These are phyloP conservation scores for Maudiozyma barnettii DNA, from an alignment of 805 yeast species.

Conservation along the genomic window DNA sequence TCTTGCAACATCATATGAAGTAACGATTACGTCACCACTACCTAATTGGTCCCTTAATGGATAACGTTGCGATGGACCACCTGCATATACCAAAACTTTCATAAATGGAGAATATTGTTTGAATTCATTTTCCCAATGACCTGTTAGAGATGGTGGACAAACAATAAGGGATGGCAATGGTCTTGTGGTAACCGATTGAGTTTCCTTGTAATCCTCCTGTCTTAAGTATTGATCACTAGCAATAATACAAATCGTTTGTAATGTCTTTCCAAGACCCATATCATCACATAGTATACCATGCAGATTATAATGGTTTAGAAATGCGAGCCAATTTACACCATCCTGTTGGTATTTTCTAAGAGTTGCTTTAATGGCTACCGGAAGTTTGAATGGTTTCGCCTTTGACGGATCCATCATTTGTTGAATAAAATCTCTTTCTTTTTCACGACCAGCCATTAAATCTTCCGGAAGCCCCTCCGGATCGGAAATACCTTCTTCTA, in stretches of 20 bases:
- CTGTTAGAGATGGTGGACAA: constrained; percentile 96
- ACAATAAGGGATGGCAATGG: constrained; percentile 76
- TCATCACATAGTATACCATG: constrained; percentile 98
- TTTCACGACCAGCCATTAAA: constrained; percentile 77
- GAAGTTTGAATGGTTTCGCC: constrained; percentile 77
- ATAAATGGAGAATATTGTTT: constrained; percentile 82
- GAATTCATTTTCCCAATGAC: constrained; percentile 97
- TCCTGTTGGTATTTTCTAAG: constrained; percentile 94
- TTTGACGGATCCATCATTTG: constrained; percentile 98
- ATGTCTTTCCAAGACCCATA: constrained; percentile 97
- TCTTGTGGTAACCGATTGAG: constrained; percentile 56
- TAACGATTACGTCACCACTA: constrained; percentile 74
- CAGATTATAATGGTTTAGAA: constrained; percentile 83
- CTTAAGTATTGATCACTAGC: constrained; percentile 91
- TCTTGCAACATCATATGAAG: constrained; percentile 93
- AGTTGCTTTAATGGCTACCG: constrained; percentile 87
- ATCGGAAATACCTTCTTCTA: constrained; percentile 95
- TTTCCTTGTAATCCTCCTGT: constrained; percentile 51
- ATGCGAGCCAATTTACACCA: constrained; percentile 97
- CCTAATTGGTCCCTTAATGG: constrained; percentile 44
- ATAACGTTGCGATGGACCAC: constrained; percentile 71
- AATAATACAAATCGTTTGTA: constrained; percentile 93
- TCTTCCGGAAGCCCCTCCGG: constrained; percentile 85
- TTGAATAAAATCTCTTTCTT: constrained; percentile 86
- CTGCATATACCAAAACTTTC: constrained; percentile 78